These are phyloP conservation scores for Fraxinus xanthoxyloides DNA, from an alignment of 305 asterid genomes.

Conservation along the genomic window DNA sequence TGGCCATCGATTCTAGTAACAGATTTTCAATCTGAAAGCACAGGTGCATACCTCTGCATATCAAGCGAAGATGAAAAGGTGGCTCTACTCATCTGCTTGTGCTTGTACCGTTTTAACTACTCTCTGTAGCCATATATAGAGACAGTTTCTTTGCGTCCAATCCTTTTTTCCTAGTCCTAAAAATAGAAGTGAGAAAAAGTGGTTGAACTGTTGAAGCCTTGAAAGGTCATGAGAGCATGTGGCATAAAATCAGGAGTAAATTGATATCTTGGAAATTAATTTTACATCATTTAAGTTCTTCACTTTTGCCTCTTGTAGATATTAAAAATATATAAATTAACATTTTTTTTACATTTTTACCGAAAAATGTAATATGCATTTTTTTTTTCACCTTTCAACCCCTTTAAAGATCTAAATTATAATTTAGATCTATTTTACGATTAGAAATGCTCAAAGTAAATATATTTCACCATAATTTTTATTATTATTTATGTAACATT, in stretches of 20 bases:
- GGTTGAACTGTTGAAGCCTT: background rate
- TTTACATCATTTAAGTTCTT: no score
- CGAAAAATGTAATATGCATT: background rate
- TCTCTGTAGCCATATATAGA: background rate
- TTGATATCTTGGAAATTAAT: no score
- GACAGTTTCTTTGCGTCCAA: conserved; percentile 32
- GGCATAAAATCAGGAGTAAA: no score
- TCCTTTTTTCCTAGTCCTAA: conserved; percentile 7
- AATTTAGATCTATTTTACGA: background rate
- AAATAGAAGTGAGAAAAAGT: conserved; percentile 33
- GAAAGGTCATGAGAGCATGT: no score
- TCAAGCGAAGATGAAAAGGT: background rate
- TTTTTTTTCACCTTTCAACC: no score
- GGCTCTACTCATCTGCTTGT: conserved; percentile 9
- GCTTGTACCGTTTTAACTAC: conserved; percentile 4
- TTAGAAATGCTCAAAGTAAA: no score
- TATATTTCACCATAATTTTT: no score
- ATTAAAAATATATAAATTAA: no score
- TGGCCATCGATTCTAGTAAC: background rate
- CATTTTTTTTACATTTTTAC: background rate
- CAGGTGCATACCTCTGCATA: conserved; percentile 28
- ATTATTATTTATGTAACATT: no score
- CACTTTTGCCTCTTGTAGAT: background rate
- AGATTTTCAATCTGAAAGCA: conserved; percentile 15
- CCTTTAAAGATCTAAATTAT: no score